Conservation (phyloP, 345 rosid species). For the Acer yangbiense region DNA sequence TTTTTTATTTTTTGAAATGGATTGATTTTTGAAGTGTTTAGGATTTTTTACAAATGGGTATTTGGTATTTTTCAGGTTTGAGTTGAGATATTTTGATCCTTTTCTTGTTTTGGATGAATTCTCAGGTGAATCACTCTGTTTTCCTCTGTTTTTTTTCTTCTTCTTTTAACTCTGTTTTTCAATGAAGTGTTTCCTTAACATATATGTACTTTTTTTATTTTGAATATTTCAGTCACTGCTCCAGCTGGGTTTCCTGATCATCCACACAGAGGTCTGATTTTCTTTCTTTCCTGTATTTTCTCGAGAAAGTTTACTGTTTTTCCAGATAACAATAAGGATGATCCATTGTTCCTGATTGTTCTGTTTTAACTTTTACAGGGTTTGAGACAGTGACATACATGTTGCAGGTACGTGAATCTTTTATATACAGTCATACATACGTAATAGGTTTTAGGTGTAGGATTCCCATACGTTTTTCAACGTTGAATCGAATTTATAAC, state of each 20-base stretch:
- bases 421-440: too few relatives aligned
- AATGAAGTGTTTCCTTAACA: not conserved
- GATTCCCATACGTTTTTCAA: too few relatives aligned
- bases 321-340: not conserved
- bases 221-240: conserved; percentile 57
- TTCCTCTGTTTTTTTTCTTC: not conserved
- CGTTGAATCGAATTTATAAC: too few relatives aligned
- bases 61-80: conserved; percentile 52
- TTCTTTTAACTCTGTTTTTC: not conserved
- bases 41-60: conserved; percentile 19
- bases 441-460: too few relatives aligned
- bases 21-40: not conserved
- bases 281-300: conserved; percentile 8
- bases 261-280: conserved; percentile 83
- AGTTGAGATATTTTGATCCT: conserved; percentile 83
- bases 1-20: not conserved
- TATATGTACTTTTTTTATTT: conserved; percentile 2
- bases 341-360: conserved; percentile 7
- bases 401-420: conserved; percentile 63
- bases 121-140: conserved; percentile 51
- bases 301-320: not conserved
- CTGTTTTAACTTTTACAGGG: conserved; percentile 43
- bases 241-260: conserved; percentile 97
- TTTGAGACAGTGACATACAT: conserved; percentile 96
- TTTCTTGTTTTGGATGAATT: conserved; percentile 86